Base-by-base conservation (phyloP, 192 early-diverging fungal species). In the Phycomyces blakesleeanus region DNA sequence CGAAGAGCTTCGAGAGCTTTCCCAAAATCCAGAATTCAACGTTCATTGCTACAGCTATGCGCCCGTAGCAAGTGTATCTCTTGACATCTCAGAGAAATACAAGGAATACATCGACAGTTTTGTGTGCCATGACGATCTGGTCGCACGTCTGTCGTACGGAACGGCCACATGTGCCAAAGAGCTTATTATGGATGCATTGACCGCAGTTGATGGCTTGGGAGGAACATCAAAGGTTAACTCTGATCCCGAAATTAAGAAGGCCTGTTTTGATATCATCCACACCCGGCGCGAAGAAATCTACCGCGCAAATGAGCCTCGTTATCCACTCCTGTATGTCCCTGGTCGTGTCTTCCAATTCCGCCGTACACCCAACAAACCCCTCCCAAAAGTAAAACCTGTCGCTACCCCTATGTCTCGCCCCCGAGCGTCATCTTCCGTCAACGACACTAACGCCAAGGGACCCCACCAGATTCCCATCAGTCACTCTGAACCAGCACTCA, bases 71-170 rank as follows among this genome's bases (percentile, higher is more conserved):
- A 77, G 78, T 27, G 70, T 84, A 0, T 82, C 81, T 0, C 70
- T 72, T 0, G 78, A 82, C 29, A 64, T 89, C 10, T 73, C 81
- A 0, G 76, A 84, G 14, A 68, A 76, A 11, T 85, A 81, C 51
- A 62, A 72, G 22, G 74, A 86, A 50, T 72, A 75, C 59, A 87
- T 89, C 42, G 68, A 81, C 56, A 83, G 80, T 5, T 86, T 77
- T 72, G 84, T 89, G 34, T 77, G 81, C 47, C 74, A 76, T 12
- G 82, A 86, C 53, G 87, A 89, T 60, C 37, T 89, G 22, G 85
- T 87, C 14, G 80, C 72, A 16, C 80, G 87, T 14, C 66, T 86
- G 25, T 85, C 79, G 38, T 89, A 89, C 57, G 87, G 87, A 8
- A 83, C 85, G 0, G 78, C 87, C 22, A 71, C 81, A 0, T 81